A percentile compares a stretch with the other conserved stretches of the same genome.
phyloP scores from a whole-genome alignment of 2,329 filamentous ascomycete species.

The Aureobasidium leucospermi region DNA sequence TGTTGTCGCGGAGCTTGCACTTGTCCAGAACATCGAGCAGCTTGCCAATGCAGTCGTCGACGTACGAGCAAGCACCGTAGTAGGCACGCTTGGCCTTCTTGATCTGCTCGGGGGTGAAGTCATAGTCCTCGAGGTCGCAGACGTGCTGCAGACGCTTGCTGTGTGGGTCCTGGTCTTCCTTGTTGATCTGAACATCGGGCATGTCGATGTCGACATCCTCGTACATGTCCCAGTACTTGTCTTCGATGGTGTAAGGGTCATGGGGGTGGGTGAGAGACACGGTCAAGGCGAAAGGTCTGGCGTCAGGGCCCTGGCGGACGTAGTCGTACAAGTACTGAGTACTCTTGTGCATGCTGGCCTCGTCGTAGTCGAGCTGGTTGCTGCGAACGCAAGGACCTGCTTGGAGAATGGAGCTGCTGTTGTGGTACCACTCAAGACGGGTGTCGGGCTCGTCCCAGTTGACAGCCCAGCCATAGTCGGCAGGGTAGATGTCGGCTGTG shows the following conservation, averaged over 20 bases:
- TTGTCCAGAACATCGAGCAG: conserved; percentile 70
- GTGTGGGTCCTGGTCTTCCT: conserved; percentile 78
- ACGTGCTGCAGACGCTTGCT: conserved; percentile 81
- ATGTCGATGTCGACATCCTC: conserved; percentile 81
- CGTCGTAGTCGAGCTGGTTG: conserved; percentile 93
- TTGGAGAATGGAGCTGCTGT: conserved; percentile 86
- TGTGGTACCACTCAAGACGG: conserved; percentile 91
- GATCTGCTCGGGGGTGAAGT: conserved; percentile 79
- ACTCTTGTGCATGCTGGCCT: conserved; percentile 89
- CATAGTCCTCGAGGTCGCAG: conserved; percentile 76
- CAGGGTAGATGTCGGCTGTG: conserved; percentile 93
- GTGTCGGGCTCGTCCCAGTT: conserved; percentile 88
- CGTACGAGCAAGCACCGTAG: conserved; percentile 88
- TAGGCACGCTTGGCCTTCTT: conserved; percentile 80
- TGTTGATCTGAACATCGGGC: conserved; percentile 68
- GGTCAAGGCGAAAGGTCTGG: conserved; percentile 76
- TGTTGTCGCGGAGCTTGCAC: conserved; percentile 74
- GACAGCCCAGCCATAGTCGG: conserved; percentile 88
- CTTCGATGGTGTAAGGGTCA: conserved; percentile 88
- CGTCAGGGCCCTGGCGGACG: conserved; percentile 68
- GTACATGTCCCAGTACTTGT: conserved; percentile 90
- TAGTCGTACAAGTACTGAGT: conserved; percentile 87
- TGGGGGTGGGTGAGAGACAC: conserved; percentile 92
- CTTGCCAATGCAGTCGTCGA: conserved; percentile 85
- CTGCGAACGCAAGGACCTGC: conserved; percentile 82